phyloP scores from a whole-genome alignment of 352 stramenopile species.

The Blastocystis sp. region DNA sequence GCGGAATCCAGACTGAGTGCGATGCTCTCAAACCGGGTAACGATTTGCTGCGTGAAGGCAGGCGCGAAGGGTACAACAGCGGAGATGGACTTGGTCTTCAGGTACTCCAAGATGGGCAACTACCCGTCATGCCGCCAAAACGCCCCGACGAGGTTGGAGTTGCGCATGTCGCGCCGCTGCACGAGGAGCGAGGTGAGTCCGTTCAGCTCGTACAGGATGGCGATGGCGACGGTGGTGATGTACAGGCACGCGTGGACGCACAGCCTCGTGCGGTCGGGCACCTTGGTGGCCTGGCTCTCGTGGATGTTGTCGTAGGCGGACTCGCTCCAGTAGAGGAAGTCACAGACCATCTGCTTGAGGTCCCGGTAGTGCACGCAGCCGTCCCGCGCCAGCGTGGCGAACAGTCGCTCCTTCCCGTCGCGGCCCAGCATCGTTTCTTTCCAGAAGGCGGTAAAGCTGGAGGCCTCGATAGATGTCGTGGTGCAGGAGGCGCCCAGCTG shows the following conservation, averaged over 20 bases:
- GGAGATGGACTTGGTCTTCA: constrained; percentile 30
- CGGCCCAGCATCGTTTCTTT: neutral
- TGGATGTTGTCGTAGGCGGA: neutral
- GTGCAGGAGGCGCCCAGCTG: neutral
- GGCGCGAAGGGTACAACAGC: constrained; percentile 41
- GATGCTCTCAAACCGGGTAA: constrained; percentile 53
- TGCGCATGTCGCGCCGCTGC: neutral
- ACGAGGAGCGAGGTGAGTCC: constrained; percentile 11
- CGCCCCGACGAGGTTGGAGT: constrained; percentile 1
- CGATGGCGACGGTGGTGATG: constrained; percentile 24
- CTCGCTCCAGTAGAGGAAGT: constrained; percentile 24
- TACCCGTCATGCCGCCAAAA: neutral
- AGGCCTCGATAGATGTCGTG: neutral
- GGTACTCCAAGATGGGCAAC: constrained; percentile 33
- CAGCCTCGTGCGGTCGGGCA: neutral
- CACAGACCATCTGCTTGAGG: constrained; percentile 57
- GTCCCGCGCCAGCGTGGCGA: neutral
- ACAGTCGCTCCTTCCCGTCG: constrained; percentile 40
- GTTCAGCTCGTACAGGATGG: constrained; percentile 43
- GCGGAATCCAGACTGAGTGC: constrained; percentile 8
- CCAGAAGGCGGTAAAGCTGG: constrained; percentile 29
- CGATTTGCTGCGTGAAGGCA: constrained; percentile 56
- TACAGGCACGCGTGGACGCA: constrained; percentile 29
- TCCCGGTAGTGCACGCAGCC: neutral
- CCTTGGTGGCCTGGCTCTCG: neutral